phyloP scores from a whole-genome alignment of 208 protist genomes.

The Wallacemonas sp. region DNA sequence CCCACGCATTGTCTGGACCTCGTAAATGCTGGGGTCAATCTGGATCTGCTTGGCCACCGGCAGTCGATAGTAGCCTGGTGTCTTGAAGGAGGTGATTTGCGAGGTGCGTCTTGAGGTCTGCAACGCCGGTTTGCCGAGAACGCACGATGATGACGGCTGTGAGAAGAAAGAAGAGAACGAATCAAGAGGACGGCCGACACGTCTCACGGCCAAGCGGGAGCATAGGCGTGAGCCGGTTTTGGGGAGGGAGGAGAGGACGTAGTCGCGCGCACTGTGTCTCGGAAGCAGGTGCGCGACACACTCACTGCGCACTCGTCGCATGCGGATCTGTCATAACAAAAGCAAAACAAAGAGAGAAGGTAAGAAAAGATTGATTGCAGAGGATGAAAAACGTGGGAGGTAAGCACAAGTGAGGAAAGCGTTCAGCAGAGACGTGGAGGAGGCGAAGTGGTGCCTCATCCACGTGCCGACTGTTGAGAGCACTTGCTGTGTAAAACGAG shows the following conservation, averaged over 20 bases:
- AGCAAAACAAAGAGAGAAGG: constrained; percentile 1
- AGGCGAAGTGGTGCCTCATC: too few species aligned
- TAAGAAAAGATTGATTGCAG: neutral
- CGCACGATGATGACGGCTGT: neutral
- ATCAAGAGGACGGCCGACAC: neutral
- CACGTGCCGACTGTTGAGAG: too few species aligned
- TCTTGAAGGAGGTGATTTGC: constrained; percentile 63
- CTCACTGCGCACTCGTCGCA: too few species aligned
- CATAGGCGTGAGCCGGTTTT: too few species aligned
- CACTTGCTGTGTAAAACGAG: too few species aligned
- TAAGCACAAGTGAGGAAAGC: neutral
- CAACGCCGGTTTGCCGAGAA: neutral
- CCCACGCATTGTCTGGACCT: constrained; percentile 61
- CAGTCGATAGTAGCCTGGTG: constrained; percentile 65
- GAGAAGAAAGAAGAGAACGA: constrained; percentile 5
- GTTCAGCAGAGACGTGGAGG: too few species aligned
- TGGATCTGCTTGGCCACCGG: constrained; percentile 35
- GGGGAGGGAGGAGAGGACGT: too few species aligned
- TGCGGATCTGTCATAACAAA: too few species aligned
- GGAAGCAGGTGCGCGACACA: too few species aligned
- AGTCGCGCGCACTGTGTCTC: too few species aligned
- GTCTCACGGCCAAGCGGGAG: too few species aligned
- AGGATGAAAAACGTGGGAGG: neutral
- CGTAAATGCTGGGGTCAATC: constrained; percentile 51
- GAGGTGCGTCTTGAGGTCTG: constrained; percentile 20